phyloP scores from a whole-genome alignment of 768 basidiomycete species.

The Mycena epipterygia region DNA sequence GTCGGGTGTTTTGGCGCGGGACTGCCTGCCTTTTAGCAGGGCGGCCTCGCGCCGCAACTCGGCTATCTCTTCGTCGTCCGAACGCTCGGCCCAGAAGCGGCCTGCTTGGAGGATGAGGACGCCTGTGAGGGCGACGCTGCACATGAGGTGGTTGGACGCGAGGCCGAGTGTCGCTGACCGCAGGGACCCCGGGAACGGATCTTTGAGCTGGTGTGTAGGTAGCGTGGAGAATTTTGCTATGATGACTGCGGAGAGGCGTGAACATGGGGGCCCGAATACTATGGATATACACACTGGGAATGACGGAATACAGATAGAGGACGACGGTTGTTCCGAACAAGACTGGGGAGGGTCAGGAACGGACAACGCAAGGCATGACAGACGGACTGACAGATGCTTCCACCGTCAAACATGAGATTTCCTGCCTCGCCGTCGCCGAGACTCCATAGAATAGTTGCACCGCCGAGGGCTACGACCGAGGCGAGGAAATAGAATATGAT shows the following conservation, averaged over 20 bases:
- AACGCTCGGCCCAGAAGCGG: constrained; percentile 86
- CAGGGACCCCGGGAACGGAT: constrained; percentile 74
- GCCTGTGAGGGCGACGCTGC: constrained; percentile 91
- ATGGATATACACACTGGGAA: constrained; percentile 68
- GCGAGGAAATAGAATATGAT: constrained; percentile 69
- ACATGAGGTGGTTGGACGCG: constrained; percentile 87
- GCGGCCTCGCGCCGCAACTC: constrained; percentile 41
- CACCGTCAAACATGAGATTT: constrained; percentile 94
- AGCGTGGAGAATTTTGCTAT: constrained; percentile 70
- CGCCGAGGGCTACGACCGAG: constrained; percentile 71
- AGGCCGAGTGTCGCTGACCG: constrained; percentile 80
- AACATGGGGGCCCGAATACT: constrained; percentile 13
- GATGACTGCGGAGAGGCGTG: constrained; percentile 57
- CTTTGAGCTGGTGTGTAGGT: constrained; percentile 63
- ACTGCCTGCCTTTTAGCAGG: constrained; percentile 31
- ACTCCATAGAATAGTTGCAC: constrained; percentile 80
- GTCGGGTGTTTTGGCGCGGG: constrained; percentile 38
- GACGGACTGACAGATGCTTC: constrained; percentile 79
- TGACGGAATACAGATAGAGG: constrained; percentile 82
- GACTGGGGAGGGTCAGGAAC: constrained; percentile 60
- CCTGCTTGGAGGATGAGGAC: constrained; percentile 87
- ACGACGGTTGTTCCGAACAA: constrained; percentile 78
- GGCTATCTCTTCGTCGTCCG: constrained; percentile 71
- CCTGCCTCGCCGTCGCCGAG: constrained; percentile 82
- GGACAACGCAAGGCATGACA: background rate